These are phyloP conservation scores for Ophiostoma sp. DNA, from an alignment of 2,329 filamentous ascomycete genomes.

Conservation along the genomic window DNA sequence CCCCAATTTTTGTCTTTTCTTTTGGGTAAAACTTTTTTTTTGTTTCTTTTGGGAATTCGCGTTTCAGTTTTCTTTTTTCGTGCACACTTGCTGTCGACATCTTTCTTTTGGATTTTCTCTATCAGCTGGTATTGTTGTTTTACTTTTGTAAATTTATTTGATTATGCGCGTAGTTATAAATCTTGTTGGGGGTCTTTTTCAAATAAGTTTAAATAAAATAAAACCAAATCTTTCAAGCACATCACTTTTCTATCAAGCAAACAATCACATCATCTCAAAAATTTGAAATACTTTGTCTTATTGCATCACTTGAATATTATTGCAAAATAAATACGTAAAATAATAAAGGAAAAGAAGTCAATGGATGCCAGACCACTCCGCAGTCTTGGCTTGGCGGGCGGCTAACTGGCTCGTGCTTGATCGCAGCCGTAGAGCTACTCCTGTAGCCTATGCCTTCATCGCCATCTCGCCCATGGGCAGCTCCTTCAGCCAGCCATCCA, in stretches of 20 bases:
- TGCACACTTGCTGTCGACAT: not conserved
- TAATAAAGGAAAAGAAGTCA: not conserved
- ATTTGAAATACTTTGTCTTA: too few relatives aligned
- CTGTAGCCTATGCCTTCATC: not conserved
- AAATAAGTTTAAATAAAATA: too few relatives aligned
- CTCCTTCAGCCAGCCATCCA: not conserved
- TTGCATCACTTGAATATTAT: too few relatives aligned
- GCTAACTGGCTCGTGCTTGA: not conserved
- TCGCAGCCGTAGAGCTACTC: not conserved
- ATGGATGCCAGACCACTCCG: not conserved
- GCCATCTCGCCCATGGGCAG: not conserved
- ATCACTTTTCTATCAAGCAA: too few relatives aligned
- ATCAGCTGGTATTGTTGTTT: not conserved
- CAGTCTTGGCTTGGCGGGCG: not conserved
- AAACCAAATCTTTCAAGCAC: too few relatives aligned
- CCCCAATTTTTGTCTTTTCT: conserved; percentile 3
- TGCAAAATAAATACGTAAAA: not conserved
- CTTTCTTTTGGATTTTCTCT: not conserved
- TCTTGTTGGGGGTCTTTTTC: too few relatives aligned
- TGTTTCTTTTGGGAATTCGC: not conserved
- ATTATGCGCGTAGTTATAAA: too few relatives aligned
- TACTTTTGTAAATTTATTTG: not conserved
- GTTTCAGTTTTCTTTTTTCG: not conserved
- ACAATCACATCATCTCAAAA: too few relatives aligned
- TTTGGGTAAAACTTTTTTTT: not conserved